Conservation (phyloP, 441 rosid genomes). For the Erysimum cheiri region DNA sequence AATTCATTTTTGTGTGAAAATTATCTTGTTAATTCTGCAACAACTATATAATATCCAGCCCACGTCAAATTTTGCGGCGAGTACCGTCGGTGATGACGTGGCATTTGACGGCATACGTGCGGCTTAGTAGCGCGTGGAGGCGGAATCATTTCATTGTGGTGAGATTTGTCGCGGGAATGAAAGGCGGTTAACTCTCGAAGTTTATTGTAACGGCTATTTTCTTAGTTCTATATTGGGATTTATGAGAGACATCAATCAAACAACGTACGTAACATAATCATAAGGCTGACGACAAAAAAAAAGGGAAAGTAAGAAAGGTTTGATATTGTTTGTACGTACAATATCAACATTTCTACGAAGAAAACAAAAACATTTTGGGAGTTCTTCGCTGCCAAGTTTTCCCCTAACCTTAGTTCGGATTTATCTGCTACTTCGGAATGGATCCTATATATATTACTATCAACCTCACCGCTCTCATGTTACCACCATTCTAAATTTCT, state of each 20-base stretch:
- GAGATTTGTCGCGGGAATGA: conserved; percentile 7
- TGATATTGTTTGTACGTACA: no score
- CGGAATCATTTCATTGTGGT: neutral
- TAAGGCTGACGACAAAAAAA: neutral
- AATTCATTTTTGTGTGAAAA: neutral
- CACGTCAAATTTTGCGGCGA: conserved; percentile 25
- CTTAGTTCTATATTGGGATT: neutral
- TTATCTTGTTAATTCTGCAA: neutral
- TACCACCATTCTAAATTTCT: no score
- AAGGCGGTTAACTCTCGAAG: neutral
- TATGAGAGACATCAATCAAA: neutral
- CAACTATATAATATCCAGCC: neutral
- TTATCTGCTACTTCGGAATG: no score
- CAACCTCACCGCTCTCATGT: no score
- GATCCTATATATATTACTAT: no score
- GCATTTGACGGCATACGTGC: conserved; percentile 4
- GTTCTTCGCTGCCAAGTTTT: no score
- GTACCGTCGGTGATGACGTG: conserved; percentile 12
- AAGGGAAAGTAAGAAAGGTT: no score
- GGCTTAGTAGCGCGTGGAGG: neutral
- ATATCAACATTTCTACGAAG: no score
- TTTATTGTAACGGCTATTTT: conserved; percentile 5
- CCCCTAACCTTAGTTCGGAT: no score
- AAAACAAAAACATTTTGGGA: no score
- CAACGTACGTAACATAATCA: neutral